Base-by-base conservation (phyloP, 208 protist genomes). In the Crithidia bombi region DNA sequence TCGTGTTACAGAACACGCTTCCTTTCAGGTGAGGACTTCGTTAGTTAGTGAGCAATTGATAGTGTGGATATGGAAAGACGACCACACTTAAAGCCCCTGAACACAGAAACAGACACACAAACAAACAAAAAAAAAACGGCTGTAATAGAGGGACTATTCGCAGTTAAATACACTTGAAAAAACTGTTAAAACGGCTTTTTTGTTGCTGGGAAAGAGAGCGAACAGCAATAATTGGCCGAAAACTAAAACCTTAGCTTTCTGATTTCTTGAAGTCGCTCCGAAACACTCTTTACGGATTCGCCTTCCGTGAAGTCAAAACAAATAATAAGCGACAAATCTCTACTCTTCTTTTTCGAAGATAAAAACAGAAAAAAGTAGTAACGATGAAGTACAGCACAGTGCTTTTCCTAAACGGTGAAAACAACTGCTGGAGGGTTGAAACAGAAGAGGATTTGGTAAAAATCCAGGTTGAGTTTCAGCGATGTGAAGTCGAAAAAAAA, bases 381-480 rank as follows among this genome's bases (percentile, higher is more conserved):
- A 65, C 59, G 59, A 65, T 65, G 59, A 54, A 30, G 32, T 35
- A 54, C 59, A 65, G 59, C 59, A 17, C 25, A 39, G 4, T 5
- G 7, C 21, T 65, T 65, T 65, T 41, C 57, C 28, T n/a, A 21
- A 65, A 54, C 0, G 28, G 59, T 41, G 59, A 54, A 65, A 65
- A 41, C 23, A 3, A 15, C 17, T 39, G 41, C 57, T 63, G 57
- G 6, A 17, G 12, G 21, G 30, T 51, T 26, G 44, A 65, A 54
- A 51, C 1, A 2, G 33, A 15, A 5, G 32, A 25, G 28, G 33
- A 1, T 50, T 44, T 26, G 19, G 10, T 19, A 36, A 26, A 25
- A 51, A 11, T 36, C 14, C 39, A 36, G 15, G 12, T 14, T 51
- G 57, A 36, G 38, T 19, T n/a, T 50, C 28, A 5, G 33, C 4